Evolutionary conservation across 108 stramenopile species (phyloP), one percentile per base, ranked within the genome.

Genomic region (Skeletonema costatum): DNA sequence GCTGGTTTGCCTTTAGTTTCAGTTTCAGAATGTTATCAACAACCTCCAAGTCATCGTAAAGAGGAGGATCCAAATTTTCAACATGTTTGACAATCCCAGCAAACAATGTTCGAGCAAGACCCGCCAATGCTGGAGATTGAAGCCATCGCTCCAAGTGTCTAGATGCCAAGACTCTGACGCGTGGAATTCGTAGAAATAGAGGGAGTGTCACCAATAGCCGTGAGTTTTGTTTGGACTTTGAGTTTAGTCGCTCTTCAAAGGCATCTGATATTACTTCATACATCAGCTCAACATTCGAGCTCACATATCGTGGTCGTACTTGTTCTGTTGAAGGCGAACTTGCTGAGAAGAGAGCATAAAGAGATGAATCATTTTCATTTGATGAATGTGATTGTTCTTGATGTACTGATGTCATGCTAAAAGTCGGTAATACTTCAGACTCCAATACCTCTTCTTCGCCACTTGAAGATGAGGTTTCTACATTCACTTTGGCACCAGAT

Each of bases 141-240:
- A 93, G 85, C 92, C 92, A 93, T 64, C 78, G 80, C 70, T 88
- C 87, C 64, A 93, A 75, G 72, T 88, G 79, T 10, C 66, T 61
- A 12, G 92, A 86, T 11, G 86, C 71, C 9, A 88, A 75, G 14
- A 76, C 56, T 46, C 92, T 64, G 5, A 93, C 87, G 56, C 51
- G 38, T 17, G 92, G 86, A 46, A 93, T 82, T 19, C 75, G 74
- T 16, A 79, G 60, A 69, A 91, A 93, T 3, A 31, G 59, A n/a
- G 87, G 87, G 11, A 93, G 78, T 6, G 76, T 60, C 58, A 81
- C 78, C 4, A 93, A 69, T 3, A 93, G 87, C 2, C 87, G 84
- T 33, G 89, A 90, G 50, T 91, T 93, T 71, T 93, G 92, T 80
- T 90, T 93, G n/a, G 87, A 76, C 80, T 91, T 93, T 21, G 75